Evolutionary conservation across 169 alveolate genomes (phyloP).

Genomic region (Plasmodium inui): DNA sequence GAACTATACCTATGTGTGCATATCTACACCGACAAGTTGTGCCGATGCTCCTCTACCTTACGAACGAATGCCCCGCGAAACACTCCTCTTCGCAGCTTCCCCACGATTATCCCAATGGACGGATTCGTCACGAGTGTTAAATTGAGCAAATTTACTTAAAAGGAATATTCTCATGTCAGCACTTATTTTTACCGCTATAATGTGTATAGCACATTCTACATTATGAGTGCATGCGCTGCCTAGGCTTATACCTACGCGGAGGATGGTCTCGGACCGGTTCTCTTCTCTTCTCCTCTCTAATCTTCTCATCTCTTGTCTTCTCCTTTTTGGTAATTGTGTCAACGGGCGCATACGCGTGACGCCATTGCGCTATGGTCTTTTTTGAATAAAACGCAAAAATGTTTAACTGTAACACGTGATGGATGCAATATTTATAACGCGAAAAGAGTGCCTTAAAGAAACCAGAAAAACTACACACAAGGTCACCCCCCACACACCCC

Average conservation of each 20-base stretch:
- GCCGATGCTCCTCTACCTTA: neutral
- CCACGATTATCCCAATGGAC: conserved; percentile 76
- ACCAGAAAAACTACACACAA: neutral
- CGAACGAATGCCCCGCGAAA: neutral
- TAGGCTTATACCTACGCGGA: neutral
- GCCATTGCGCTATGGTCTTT: neutral
- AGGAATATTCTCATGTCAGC: conserved; percentile 4
- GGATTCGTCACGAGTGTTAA: conserved; percentile 72
- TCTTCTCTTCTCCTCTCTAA: neutral
- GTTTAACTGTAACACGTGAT: neutral
- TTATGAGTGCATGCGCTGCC: neutral
- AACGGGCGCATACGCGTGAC: neutral
- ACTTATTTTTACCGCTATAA: neutral
- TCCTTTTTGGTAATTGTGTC: neutral
- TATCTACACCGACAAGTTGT: neutral
- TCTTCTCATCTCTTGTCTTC: neutral
- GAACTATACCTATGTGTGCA: neutral
- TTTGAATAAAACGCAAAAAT: neutral
- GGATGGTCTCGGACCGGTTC: neutral
- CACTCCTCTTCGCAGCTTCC: conserved; percentile 37
- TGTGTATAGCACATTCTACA: neutral
- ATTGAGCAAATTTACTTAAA: conserved; percentile 49
- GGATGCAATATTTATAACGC: neutral
- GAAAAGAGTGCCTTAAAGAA: neutral
- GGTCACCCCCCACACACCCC: neutral